Base-by-base conservation (phyloP, 2,329 filamentous ascomycete genomes). In the Cercospora brassicicola region DNA sequence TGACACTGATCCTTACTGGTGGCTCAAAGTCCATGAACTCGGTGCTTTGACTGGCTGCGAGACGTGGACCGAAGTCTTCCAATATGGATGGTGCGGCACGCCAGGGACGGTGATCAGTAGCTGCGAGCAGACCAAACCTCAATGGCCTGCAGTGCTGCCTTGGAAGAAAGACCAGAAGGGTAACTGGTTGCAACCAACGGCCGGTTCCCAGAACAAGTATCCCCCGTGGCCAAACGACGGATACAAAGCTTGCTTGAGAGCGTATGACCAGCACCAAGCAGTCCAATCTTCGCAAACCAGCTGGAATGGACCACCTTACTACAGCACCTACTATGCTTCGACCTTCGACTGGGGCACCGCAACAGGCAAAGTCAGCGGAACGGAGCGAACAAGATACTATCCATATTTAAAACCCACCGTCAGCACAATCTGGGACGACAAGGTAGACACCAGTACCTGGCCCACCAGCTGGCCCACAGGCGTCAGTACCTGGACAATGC, bases 221-320 rank as follows among this genome's bases (percentile, higher is more conserved):
- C 55, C 55, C 11, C 28, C 55, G 55, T 59, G 55, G 55, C 55
- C 55, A 18, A 59, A 59, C n/a, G 55, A 59, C 9, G 55, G 55
- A 20, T 59, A 59, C 55, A 33, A 28, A 36, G 55, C 55, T 33
- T 59, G 55, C 15, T 23, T 59, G 31, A 33, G 28, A 28, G 55
- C 55, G 8, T 59, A 59, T 4, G 55, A 59, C 2, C 15, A 18
- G 3, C 13, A 31, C 30, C 55, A 59, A 36, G 28, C 55, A 6
- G 55, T 59, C 18, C 10, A 13, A 15, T 59, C 55, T 59, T 31
- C 26, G 15, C 18, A 59, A 7, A 59, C 31, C 28, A 59, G 55
- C 55, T 59, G 55, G 55, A 9, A 36, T 36, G 55, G 55, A 23
- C 55, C 55, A 20, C 55, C 55, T 20, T 59, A 59, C 30, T 59